Evolutionary conservation across 2,329 filamentous ascomycete genomes (phyloP), one percentile per base, ranked within the genome.

Genomic region (Diaporthe destruens): DNA sequence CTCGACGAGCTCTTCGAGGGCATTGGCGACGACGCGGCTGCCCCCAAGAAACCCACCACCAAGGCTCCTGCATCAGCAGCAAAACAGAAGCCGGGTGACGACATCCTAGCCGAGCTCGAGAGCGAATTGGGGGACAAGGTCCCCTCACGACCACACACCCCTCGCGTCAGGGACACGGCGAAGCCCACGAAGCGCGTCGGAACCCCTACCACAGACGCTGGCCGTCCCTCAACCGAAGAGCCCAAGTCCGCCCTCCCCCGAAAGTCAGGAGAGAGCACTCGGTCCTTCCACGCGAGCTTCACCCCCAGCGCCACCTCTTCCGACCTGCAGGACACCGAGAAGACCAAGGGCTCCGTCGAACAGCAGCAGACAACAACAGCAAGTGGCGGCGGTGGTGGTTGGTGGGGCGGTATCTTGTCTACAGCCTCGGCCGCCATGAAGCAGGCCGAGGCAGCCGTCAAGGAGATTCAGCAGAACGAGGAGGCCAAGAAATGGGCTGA

Each of bases 401-500:
- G 79, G 59, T 54, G 90, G 92, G 94, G 95, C 79, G 92, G 94
- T 29, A 84, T 98, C 68, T 88, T 96, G 78, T 94, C 93, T 54
- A 95, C 94, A 0, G 95, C 95, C 47, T 90, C 92, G 4, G 92
- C 93, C n/a, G 94, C 93, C 34, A 91, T 97, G 83, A 97, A 97
- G 86, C 94, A 96, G 81, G 96, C 96, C 59, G 95, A 98, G 83
- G 94, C 92, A 9, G 93, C 95, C 0, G 95, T 97, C 76, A 97
- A 96, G 81, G 94, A 98, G 82, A 95, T 99, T 61, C 94, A 98
- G 81, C 92, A 96, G 80, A 98, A 97, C 78, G 95, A 98, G 80
- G 96, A 99, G 82, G 96, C 96, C 67, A 95, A 96, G 85, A 93
- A 94, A 81, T 99, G 96, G 95, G 94, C 95, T 1, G 94, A 98